A percentile compares a stretch with the other conserved stretches of the same genome.
These are phyloP conservation scores for Reutealis trisperma DNA, from an alignment of 345 rosid genomes.

Conservation along the genomic window DNA sequence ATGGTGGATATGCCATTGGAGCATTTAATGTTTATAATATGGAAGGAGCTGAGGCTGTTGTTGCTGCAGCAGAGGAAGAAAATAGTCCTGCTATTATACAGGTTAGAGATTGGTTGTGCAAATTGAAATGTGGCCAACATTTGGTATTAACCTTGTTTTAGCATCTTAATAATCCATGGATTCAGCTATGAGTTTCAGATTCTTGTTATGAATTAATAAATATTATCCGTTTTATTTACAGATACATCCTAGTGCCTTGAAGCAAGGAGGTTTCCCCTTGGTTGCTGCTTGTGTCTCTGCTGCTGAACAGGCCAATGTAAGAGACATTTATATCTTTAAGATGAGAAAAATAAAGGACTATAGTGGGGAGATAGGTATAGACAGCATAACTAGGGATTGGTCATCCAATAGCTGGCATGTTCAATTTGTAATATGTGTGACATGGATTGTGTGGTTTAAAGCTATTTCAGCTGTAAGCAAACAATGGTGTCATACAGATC, in stretches of 20 bases:
- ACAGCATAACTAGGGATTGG: neutral
- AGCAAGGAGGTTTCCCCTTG: conserved; percentile 79
- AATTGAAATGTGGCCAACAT: neutral
- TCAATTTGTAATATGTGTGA: neutral
- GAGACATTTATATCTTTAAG: conserved; percentile 21
- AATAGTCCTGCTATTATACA: conserved; percentile 92
- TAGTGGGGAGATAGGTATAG: neutral
- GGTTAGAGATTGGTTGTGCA: conserved; percentile 37
- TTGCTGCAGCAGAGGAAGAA: conserved; percentile 96
- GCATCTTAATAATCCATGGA: neutral
- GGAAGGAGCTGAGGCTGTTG: conserved; percentile 94
- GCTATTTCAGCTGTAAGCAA: neutral
- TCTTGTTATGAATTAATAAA: conserved; percentile 1
- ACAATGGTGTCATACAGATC: neutral
- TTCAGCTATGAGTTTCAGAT: neutral
- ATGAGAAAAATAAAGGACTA: neutral
- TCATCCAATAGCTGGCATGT: neutral
- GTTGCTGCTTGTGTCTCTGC: conserved; percentile 87
- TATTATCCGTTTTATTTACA: conserved; percentile 29
- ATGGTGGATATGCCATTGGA: conserved; percentile 88
- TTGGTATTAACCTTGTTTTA: neutral
- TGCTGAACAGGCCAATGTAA: conserved; percentile 82
- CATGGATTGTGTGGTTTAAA: neutral
- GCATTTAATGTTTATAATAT: conserved; percentile 95
- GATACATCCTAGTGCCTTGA: conserved; percentile 91